These are phyloP conservation scores for Yarrowia sp. DNA, from an alignment of 805 yeast genomes.

Conservation along the genomic window DNA sequence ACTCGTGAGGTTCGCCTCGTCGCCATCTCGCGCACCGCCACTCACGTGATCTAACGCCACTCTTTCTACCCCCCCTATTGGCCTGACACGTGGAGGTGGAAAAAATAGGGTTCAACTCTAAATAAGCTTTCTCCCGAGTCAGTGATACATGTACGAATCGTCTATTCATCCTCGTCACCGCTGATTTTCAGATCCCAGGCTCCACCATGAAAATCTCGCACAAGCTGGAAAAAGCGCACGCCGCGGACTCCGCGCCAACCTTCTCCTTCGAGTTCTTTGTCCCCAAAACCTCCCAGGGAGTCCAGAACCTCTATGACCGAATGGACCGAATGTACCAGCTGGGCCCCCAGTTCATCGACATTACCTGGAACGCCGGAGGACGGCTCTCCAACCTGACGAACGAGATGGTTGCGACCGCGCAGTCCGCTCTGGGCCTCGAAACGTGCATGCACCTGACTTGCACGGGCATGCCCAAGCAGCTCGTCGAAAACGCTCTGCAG, in stretches of 20 bases:
- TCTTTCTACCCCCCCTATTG: not conserved
- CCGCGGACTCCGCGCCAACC: conserved; percentile 64
- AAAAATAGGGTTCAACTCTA: too few relatives aligned
- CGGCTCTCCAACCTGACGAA: conserved; percentile 77
- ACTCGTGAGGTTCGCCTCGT: too few relatives aligned
- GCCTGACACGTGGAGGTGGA: too few relatives aligned
- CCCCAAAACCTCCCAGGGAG: conserved; percentile 96
- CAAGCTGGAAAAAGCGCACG: conserved; percentile 46
- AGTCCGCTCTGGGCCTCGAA: conserved; percentile 84
- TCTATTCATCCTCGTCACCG: too few relatives aligned
- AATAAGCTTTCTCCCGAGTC: too few relatives aligned
- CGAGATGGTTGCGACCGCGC: conserved; percentile 88
- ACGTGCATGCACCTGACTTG: conserved; percentile 98
- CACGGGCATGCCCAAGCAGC: conserved; percentile 81
- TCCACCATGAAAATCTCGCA: conserved; percentile 47
- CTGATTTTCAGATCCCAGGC: too few relatives aligned
- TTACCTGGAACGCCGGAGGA: conserved; percentile 99
- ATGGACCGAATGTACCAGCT: conserved; percentile 96
- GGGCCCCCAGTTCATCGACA: conserved; percentile 88
- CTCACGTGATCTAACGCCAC: not conserved
- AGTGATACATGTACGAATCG: not conserved
- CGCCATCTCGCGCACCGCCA: too few relatives aligned
- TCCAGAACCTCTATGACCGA: conserved; percentile 90
- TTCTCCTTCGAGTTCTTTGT: conserved; percentile 96
- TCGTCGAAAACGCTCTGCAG: conserved; percentile 79